phyloP scores from a whole-genome alignment of 2,329 filamentous ascomycete genomes.

The Paracamarosporium sp. region DNA sequence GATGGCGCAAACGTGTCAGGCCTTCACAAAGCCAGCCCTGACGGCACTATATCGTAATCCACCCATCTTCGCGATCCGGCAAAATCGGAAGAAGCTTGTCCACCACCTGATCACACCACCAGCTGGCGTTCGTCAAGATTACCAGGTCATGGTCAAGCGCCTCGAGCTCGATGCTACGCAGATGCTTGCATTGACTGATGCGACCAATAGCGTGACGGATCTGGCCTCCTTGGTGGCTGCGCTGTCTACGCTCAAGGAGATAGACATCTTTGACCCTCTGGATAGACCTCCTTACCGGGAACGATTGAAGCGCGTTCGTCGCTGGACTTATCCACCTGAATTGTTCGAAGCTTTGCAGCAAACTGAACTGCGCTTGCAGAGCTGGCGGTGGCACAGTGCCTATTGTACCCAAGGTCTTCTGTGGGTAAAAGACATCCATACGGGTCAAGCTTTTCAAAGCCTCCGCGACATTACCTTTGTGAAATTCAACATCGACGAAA shows the following conservation, averaged over 20 bases:
- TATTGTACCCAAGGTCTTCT: slow-evolving; percentile 47
- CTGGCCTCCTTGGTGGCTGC: slow-evolving; percentile 65
- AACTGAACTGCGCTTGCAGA: slow-evolving; percentile 53
- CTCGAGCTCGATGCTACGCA: slow-evolving; percentile 72
- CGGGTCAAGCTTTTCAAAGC: slow-evolving; percentile 48
- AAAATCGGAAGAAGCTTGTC: slow-evolving; percentile 54
- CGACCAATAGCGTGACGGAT: slow-evolving; percentile 61
- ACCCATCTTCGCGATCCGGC: slow-evolving; percentile 63
- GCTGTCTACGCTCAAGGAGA: slow-evolving; percentile 70
- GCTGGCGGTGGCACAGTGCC: slow-evolving; percentile 64
- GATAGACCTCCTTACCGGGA: slow-evolving; percentile 72
- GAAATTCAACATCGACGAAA: slow-evolving; percentile 38
- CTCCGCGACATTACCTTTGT: slow-evolving; percentile 43
- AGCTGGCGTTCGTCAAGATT: slow-evolving; percentile 57
- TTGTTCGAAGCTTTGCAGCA: slow-evolving; percentile 70
- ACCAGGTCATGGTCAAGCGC: slow-evolving; percentile 73
- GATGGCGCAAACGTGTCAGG: slow-evolving; percentile 65
- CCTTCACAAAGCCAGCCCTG: slow-evolving; percentile 75
- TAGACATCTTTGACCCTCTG: slow-evolving; percentile 75
- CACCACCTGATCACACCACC: slow-evolving; percentile 62
- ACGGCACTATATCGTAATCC: slow-evolving; percentile 75
- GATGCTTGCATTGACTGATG: slow-evolving; percentile 62
- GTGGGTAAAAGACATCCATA: slow-evolving; percentile 54
- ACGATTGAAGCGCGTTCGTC: slow-evolving; percentile 56
- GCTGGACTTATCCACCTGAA: slow-evolving; percentile 73